A percentile compares a stretch with the other conserved stretches of the same genome.
These are phyloP conservation scores for Cyberlindnera euphorbiae DNA, from an alignment of 805 yeast genomes.

Conservation along the genomic window DNA sequence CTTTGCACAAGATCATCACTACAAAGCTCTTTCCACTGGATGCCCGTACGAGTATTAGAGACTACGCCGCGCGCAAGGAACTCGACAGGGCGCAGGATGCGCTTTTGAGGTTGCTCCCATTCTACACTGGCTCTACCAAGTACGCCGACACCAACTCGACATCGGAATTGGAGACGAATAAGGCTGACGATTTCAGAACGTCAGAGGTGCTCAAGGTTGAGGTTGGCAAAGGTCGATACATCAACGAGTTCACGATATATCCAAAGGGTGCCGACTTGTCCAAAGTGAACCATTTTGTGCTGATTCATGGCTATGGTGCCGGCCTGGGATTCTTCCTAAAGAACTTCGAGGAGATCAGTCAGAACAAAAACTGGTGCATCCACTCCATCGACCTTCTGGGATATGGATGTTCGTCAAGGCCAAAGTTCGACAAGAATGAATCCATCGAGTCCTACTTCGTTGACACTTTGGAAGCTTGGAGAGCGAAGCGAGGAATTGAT, in stretches of 20 bases:
- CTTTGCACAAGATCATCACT: slow-evolving; percentile 42
- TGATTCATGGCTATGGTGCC: slow-evolving; percentile 95
- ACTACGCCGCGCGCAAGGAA: slow-evolving; percentile 38
- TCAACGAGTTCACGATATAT: slow-evolving; percentile 72
- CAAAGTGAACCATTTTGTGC: slow-evolving; percentile 48
- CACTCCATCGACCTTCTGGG: slow-evolving; percentile 89
- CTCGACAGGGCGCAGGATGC: slow-evolving; percentile 43
- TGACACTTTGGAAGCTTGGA: slow-evolving; percentile 63
- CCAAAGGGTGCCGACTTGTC: slow-evolving; percentile 37
- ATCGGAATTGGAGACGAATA: slow-evolving; percentile 3
- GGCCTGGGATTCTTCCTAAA: slow-evolving; percentile 81
- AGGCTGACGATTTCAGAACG: slow-evolving; percentile 17
- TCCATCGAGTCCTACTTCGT: slow-evolving; percentile 35
- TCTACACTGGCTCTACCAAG: slow-evolving; percentile 28
- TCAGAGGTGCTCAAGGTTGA: slow-evolving; percentile 32
- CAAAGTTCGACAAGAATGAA: slow-evolving; percentile 42
- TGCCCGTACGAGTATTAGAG: slow-evolving; percentile 45
- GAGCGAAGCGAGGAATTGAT: slow-evolving; percentile 39
- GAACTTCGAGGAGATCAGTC: slow-evolving; percentile 55
- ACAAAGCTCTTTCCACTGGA: slow-evolving; percentile 56
- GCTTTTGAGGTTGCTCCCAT: slow-evolving; percentile 41
- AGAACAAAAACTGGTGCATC: slow-evolving; percentile 52
- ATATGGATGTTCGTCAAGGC: slow-evolving; percentile 85
- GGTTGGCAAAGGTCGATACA: slow-evolving; percentile 44
- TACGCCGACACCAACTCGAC: slow-evolving; percentile 20